phyloP scores from a whole-genome alignment of 768 basidiomycete species.

The Mycena sanguinolenta region DNA sequence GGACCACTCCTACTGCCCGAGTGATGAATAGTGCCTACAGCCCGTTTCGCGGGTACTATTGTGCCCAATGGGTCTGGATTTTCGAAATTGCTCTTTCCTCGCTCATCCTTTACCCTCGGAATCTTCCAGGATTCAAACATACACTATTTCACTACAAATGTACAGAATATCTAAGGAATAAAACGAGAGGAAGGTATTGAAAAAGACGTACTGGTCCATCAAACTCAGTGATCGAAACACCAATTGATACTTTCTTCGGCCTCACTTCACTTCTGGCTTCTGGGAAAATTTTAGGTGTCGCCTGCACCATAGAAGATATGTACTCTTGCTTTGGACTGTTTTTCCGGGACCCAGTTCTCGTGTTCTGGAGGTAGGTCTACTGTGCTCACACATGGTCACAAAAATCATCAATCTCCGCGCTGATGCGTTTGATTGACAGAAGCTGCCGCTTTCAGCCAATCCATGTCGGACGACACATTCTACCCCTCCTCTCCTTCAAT shows the following conservation, averaged over 20 bases:
- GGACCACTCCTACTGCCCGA: no score
- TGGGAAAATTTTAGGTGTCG: neutral
- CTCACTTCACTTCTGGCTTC: neutral
- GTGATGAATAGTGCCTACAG: no score
- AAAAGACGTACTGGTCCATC: neutral
- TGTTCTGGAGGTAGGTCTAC: neutral
- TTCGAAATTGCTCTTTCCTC: neutral
- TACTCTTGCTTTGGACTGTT: neutral
- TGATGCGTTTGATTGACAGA: neutral
- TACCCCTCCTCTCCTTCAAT: neutral
- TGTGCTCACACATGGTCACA: neutral
- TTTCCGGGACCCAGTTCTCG: neutral
- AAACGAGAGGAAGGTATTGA: neutral
- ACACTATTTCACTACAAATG: neutral
- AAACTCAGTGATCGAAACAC: neutral
- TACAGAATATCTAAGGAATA: neutral
- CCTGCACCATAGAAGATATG: neutral
- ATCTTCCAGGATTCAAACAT: neutral
- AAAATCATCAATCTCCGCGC: neutral
- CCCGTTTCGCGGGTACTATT: no score
- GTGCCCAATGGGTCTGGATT: neutral
- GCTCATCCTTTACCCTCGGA: neutral
- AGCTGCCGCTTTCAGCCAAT: neutral
- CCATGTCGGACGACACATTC: neutral
- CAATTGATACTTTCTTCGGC: neutral